Percentiles rank a stretch among this genome's conserved stretches.
Evolutionary conservation across 805 yeast species (phyloP).

Genomic region (Zygosaccharomyces kombuchaensis): DNA sequence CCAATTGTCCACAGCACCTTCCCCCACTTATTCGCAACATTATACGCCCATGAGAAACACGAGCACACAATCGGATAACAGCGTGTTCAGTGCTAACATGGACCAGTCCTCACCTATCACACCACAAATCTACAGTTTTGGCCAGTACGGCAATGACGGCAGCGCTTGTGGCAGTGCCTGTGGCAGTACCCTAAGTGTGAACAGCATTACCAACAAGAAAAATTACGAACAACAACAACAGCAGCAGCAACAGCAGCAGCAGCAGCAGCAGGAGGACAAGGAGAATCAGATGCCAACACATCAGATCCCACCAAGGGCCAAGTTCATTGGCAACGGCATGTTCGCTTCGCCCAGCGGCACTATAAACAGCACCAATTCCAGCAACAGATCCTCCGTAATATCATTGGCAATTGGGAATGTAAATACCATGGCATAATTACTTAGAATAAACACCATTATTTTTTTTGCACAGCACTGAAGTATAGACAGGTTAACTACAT

Average conservation of each 20-base stretch:
- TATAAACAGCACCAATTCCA: slow-evolving; percentile 23
- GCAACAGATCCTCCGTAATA: slow-evolving; percentile 27
- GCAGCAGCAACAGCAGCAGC: slow-evolving; percentile 6
- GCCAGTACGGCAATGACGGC: slow-evolving; percentile 23
- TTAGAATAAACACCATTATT: background rate
- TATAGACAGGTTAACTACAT: slow-evolving; percentile 1
- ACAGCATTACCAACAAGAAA: slow-evolving; percentile 23
- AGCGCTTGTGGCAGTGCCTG: slow-evolving; percentile 19
- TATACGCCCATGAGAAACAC: slow-evolving; percentile 34
- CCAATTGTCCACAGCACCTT: slow-evolving; percentile 24
- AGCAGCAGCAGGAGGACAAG: slow-evolving; percentile 17
- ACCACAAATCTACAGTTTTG: slow-evolving; percentile 32
- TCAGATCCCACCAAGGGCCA: slow-evolving; percentile 30
- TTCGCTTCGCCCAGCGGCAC: slow-evolving; percentile 28
- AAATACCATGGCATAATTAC: slow-evolving; percentile 7
- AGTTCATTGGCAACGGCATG: slow-evolving; percentile 27
- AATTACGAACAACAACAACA: slow-evolving; percentile 3
- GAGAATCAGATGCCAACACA: slow-evolving; percentile 25
- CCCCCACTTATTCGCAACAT: slow-evolving; percentile 30
- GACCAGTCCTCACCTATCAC: slow-evolving; percentile 33
- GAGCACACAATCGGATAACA: slow-evolving; percentile 32
- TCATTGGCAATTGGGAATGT: slow-evolving; percentile 23
- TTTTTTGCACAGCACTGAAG: background rate
- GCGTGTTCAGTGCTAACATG: slow-evolving; percentile 27
- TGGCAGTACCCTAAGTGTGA: slow-evolving; percentile 29